phyloP scores from a whole-genome alignment of 352 stramenopile genomes.

The Elongisporangium senticosum region DNA sequence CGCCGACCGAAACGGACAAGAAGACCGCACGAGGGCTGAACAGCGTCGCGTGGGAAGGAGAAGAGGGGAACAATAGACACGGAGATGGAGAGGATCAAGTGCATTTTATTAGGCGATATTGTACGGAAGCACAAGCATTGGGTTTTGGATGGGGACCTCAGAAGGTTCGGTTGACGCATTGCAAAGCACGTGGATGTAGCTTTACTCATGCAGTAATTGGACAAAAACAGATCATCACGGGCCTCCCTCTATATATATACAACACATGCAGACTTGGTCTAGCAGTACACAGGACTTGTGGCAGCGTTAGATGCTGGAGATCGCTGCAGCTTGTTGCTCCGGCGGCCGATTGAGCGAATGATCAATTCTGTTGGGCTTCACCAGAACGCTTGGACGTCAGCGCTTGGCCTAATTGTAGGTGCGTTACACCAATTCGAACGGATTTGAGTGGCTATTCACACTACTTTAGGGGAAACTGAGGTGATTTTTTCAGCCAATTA shows the following conservation, averaged over 20 bases:
- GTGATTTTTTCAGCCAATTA: background rate
- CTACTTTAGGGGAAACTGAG: background rate
- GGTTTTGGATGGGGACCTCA: slow-evolving; percentile 22
- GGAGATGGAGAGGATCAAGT: background rate
- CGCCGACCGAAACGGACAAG: background rate
- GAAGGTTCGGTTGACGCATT: slow-evolving; percentile 43
- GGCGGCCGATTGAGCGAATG: background rate
- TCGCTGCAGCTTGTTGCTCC: background rate
- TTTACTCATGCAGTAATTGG: slow-evolving; percentile 58
- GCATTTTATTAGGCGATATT: background rate
- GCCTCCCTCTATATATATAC: slow-evolving; percentile 8
- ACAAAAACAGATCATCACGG: slow-evolving; percentile 39
- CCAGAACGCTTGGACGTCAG: background rate
- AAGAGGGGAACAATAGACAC: background rate
- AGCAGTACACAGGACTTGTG: too few relatives aligned
- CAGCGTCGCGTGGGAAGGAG: background rate
- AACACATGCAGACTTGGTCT: background rate
- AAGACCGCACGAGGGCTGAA: too few relatives aligned
- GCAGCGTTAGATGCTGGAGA: too few relatives aligned
- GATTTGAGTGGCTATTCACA: background rate
- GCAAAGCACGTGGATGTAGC: slow-evolving; percentile 12
- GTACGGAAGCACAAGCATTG: too few relatives aligned
- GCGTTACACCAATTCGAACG: background rate
- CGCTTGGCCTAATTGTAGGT: background rate
- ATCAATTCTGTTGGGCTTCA: background rate